These are phyloP conservation scores for Achaetomiella virescens DNA, from an alignment of 495 filamentous ascomycete species.

Conservation along the genomic window DNA sequence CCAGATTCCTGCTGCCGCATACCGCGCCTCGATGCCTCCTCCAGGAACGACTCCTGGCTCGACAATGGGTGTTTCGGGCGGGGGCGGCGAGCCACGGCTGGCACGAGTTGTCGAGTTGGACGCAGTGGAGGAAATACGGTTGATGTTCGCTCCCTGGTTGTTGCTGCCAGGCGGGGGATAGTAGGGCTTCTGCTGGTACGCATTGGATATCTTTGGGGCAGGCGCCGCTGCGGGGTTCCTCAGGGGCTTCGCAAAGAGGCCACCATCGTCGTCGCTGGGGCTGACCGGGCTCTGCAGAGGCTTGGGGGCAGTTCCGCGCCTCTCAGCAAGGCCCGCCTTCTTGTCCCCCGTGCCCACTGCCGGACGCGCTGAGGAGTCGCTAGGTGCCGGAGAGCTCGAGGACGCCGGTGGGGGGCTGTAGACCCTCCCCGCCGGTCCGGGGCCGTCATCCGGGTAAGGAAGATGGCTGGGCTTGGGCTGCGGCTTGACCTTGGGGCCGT, in stretches of 20 bases:
- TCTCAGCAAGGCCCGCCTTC: slow-evolving; percentile 57
- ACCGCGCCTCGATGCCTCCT: slow-evolving; percentile 80
- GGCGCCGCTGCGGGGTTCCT: slow-evolving; percentile 25
- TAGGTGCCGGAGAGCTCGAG: slow-evolving; percentile 28
- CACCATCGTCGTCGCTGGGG: slow-evolving; percentile 63
- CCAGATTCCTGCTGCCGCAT: slow-evolving; percentile 82
- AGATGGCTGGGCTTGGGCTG: slow-evolving; percentile 37
- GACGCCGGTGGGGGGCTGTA: slow-evolving; percentile 33
- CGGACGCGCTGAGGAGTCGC: slow-evolving; percentile 39
- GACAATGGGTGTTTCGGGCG: slow-evolving; percentile 88
- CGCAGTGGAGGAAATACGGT: slow-evolving; percentile 77
- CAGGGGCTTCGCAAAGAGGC: slow-evolving; percentile 57
- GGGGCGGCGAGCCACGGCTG: slow-evolving; percentile 86
- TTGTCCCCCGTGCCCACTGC: slow-evolving; percentile 45
- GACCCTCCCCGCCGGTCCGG: slow-evolving; percentile 28
- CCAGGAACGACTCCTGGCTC: slow-evolving; percentile 62
- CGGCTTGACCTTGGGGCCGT: slow-evolving; percentile 38
- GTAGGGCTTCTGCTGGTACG: slow-evolving; percentile 45
- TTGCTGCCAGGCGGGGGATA: slow-evolving; percentile 40
- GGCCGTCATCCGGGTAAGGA: slow-evolving; percentile 71
- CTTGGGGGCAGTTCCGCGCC: slow-evolving; percentile 67
- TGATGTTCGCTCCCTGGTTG: slow-evolving; percentile 47
- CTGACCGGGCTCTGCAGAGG: slow-evolving; percentile 67
- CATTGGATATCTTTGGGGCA: slow-evolving; percentile 36
- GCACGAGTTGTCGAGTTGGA: slow-evolving; percentile 91